phyloP scores from a whole-genome alignment of 257 asterid species.

The Echium plantagineum region DNA sequence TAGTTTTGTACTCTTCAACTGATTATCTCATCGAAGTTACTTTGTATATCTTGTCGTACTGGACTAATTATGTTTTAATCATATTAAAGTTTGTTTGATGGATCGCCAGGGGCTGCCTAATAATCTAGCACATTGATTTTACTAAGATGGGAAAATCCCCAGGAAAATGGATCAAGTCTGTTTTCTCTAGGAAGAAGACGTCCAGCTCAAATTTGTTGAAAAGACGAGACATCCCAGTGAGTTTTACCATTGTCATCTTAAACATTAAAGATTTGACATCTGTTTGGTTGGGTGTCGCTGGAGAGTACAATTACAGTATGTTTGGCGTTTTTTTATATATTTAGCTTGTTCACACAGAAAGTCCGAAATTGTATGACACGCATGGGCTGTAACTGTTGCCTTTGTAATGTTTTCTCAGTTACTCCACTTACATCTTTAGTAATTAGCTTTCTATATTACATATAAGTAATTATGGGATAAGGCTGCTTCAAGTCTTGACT shows the following conservation, averaged over 20 bases:
- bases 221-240: conserved; percentile 26
- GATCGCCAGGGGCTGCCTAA: neutral
- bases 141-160: conserved; percentile 57
- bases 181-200: conserved; percentile 35
- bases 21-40: neutral
- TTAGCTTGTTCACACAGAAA: no score
- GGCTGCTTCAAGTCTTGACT: neutral
- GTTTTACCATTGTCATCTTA: neutral
- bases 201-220: conserved; percentile 28
- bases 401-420: no score
- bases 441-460: no score
- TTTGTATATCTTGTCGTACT: neutral
- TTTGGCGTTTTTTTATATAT: neutral
- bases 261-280: neutral
- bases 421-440: no score
- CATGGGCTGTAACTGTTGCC: no score
- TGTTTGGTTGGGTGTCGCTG: neutral
- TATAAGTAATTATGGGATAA: no score
- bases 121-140: neutral
- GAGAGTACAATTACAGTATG: neutral
- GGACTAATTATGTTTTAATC: neutral
- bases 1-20: neutral
- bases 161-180: conserved; percentile 52
- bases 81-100: neutral
- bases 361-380: no score